phyloP scores from a whole-genome alignment of 495 filamentous ascomycete genomes.

The Chaetomium fimeti region DNA sequence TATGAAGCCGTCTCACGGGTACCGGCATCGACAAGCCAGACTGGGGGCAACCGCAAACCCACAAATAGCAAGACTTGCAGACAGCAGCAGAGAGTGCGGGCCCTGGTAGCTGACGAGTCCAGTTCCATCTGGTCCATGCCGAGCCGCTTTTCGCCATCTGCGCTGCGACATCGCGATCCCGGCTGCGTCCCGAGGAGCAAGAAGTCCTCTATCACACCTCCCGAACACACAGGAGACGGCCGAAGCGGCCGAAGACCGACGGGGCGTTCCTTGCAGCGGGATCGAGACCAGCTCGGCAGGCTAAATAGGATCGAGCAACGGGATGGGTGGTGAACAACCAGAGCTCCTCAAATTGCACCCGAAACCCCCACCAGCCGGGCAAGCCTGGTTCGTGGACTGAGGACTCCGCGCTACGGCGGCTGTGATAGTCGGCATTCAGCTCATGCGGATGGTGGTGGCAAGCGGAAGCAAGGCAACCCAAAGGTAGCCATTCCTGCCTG shows the following conservation, averaged over 20 bases:
- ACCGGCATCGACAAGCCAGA: constrained; percentile 27
- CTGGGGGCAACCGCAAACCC: constrained; percentile 4
- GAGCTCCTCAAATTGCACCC: neutral
- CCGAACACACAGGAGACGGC: too few relatives aligned
- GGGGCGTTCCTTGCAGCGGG: constrained; percentile 35
- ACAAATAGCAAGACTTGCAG: neutral
- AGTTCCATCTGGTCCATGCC: constrained; percentile 3
- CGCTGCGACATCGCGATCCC: neutral
- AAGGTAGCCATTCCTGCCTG: neutral
- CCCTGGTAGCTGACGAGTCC: constrained; percentile 17
- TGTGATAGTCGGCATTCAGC: constrained; percentile 1
- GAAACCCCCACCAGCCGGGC: constrained; percentile 1
- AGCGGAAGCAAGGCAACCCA: constrained; percentile 10
- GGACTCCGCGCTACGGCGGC: neutral
- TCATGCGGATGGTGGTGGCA: constrained; percentile 1
- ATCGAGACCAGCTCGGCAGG: constrained; percentile 27
- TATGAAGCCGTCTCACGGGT: constrained; percentile 28
- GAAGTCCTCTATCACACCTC: neutral
- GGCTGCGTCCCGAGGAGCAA: neutral
- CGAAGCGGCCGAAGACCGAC: constrained; percentile 2
- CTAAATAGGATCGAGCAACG: constrained; percentile 28
- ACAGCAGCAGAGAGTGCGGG: constrained; percentile 2
- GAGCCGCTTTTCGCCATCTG: constrained; percentile 5
- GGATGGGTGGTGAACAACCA: constrained; percentile 11
- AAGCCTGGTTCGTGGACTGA: constrained; percentile 11